Evolutionary conservation across 1,284 basidiomycete species (phyloP).

Genomic region (Ganoderma lingzhi): DNA sequence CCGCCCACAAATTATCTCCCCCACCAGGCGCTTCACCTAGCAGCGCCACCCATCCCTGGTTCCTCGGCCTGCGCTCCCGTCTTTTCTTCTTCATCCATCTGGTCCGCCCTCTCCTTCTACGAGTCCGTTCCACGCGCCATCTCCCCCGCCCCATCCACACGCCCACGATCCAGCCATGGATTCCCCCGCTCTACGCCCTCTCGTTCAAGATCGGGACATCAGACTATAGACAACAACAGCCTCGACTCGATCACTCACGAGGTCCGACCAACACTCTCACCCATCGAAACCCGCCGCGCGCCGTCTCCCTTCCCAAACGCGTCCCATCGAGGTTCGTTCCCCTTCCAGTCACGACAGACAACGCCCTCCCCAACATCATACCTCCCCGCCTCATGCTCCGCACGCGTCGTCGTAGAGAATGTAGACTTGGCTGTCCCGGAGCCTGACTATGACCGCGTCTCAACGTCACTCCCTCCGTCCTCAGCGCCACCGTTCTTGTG

Average conservation of each 20-base stretch:
- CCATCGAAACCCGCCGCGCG: neutral
- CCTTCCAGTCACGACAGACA: neutral
- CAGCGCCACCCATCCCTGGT: slow-evolving; percentile 8
- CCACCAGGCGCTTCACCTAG: slow-evolving; percentile 7
- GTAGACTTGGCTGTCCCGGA: neutral
- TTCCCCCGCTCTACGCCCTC: neutral
- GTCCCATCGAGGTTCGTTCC: neutral
- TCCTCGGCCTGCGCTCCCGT: neutral
- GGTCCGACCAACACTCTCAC: neutral
- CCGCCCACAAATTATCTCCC: neutral
- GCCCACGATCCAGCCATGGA: neutral
- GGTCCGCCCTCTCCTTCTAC: slow-evolving; percentile 13
- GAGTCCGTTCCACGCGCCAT: slow-evolving; percentile 13
- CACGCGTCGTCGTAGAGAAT: neutral
- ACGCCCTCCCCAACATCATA: neutral
- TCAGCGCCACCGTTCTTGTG: neutral
- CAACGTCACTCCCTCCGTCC: slow-evolving; percentile 2
- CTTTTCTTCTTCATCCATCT: slow-evolving; percentile 1
- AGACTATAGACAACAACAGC: neutral
- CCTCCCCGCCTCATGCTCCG: neutral
- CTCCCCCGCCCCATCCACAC: slow-evolving; percentile 4
- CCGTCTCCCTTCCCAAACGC: slow-evolving; percentile 1
- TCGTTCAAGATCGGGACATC: neutral
- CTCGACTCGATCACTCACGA: neutral
- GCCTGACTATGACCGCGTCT: neutral